These are phyloP conservation scores for Ruellia speciosa DNA, from an alignment of 305 asterid species.

Conservation along the genomic window DNA sequence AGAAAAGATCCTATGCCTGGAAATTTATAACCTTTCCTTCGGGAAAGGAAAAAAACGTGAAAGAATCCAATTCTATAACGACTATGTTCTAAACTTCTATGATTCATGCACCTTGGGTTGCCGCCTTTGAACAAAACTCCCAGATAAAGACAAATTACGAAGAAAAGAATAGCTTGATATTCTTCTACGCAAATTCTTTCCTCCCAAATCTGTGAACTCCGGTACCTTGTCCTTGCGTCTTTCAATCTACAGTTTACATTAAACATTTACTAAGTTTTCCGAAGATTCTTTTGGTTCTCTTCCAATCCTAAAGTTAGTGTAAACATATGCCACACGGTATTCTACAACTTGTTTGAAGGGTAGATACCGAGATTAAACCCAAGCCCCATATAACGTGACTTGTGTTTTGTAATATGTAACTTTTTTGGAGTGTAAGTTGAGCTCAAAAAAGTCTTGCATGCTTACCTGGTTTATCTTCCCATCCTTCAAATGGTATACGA, in stretches of 20 bases:
- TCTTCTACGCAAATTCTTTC: conserved; percentile 60
- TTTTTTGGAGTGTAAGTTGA: background rate
- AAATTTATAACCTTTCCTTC: background rate
- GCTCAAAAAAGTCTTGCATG: conserved; percentile 8
- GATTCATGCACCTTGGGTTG: conserved; percentile 64
- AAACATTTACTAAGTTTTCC: background rate
- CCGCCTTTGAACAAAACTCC: conserved; percentile 49
- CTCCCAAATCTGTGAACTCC: conserved; percentile 65
- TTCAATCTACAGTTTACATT: conserved; percentile 45
- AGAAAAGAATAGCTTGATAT: conserved; percentile 42
- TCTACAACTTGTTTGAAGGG: too few species aligned
- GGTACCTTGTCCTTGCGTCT: conserved; percentile 68
- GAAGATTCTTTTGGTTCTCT: too few species aligned
- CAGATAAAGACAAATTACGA: conserved; percentile 32
- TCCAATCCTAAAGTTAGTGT: too few species aligned
- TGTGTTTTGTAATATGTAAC: background rate
- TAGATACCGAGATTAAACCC: too few species aligned
- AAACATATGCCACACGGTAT: too few species aligned
- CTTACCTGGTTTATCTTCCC: conserved; percentile 72
- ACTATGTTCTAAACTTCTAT: conserved; percentile 27
- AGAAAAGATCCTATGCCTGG: background rate
- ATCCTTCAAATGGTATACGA: conserved; percentile 75
- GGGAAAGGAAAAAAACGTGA: conserved; percentile 12
- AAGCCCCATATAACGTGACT: too few species aligned
- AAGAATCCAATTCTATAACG: background rate